Base-by-base conservation (phyloP, 2,329 filamentous ascomycete species). In the Trichoderma afroharzianum region DNA sequence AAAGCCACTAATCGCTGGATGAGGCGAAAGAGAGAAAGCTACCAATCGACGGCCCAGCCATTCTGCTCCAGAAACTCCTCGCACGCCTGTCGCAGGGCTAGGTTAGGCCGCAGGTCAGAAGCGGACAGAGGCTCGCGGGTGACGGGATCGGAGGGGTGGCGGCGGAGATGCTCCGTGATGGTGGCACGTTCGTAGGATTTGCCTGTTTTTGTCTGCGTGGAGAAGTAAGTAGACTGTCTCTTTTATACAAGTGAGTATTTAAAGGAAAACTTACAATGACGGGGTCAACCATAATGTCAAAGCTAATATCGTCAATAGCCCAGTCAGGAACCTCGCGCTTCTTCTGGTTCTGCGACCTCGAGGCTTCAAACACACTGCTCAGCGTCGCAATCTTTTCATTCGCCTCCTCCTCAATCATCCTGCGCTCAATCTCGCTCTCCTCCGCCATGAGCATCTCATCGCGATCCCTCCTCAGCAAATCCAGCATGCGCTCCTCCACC, bases 11-110 rank as follows among this genome's bases (percentile, higher is more conserved):
- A 11, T 32, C 8, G 30, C 9, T 3, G 9, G 30, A 26, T 26
- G 26, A 3, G 26, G 15, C 26, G 26, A 33, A 28, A 43, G 21
- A 43, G 5, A 14, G 6, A 32, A n/a, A 18, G 3, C 74, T 84
- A 97, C 92, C 93, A 98, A 79, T 98, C 95, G 50, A 93, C 94
- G 1, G 94, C 94, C 93, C 96, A 97, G 11, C 94, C 95, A 77
- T 97, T 98, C 75, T 93, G 85, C 32, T 92, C 87, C 72, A 98
- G 83, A 77, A 97, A 98, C 75, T 96, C 93, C 59, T 93, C 90
- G 78, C 94, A 97, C 0, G 93, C 95, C 68, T 93, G 88, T 79
- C 91, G 93, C 71, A 98, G 84, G 1, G 88, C 92, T 58, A 97
- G 85, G 79, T 98, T 98, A 0, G 93, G 92, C 55, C 94, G 86